These are phyloP conservation scores for Albifimbria verrucaria DNA, from an alignment of 2,329 filamentous ascomycete genomes.

Conservation along the genomic window DNA sequence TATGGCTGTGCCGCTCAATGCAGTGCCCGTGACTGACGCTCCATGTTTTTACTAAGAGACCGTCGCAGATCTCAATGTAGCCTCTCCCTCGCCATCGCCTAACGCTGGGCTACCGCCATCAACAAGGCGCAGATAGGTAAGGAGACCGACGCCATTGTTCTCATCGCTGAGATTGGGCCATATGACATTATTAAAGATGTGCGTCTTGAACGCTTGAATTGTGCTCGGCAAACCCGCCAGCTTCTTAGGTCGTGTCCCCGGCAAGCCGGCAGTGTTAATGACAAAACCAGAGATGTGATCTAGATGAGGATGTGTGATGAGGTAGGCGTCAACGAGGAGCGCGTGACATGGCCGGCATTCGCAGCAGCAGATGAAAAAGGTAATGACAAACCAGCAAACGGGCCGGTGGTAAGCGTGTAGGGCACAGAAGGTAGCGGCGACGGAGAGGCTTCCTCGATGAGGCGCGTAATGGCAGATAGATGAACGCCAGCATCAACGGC, in stretches of 20 bases:
- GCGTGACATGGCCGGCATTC: conserved; percentile 78
- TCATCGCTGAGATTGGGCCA: conserved; percentile 98
- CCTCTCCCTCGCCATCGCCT: conserved; percentile 77
- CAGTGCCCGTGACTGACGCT: conserved; percentile 88
- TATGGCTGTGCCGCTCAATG: conserved; percentile 68
- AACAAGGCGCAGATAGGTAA: conserved; percentile 84
- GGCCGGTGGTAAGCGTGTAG: conserved; percentile 60
- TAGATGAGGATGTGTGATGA: conserved; percentile 96
- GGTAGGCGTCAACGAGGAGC: conserved; percentile 80
- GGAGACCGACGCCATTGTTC: conserved; percentile 86
- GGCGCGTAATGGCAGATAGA: conserved; percentile 77
- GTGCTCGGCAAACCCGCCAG: conserved; percentile 83
- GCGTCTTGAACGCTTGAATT: conserved; percentile 86
- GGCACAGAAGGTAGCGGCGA: conserved; percentile 32
- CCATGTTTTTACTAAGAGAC: conserved; percentile 83
- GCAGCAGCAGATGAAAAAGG: conserved; percentile 63
- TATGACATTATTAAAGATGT: conserved; percentile 97
- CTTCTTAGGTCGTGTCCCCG: conserved; percentile 77
- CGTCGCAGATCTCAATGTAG: conserved; percentile 85
- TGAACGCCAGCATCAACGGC: conserved; percentile 95
- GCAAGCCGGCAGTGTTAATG: conserved; percentile 86
- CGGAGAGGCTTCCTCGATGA: conserved; percentile 60
- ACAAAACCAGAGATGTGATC: conserved; percentile 91
- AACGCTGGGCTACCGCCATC: conserved; percentile 85
- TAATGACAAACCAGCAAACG: conserved; percentile 76